Conservation (phyloP, 2,329 filamentous ascomycete genomes). For the Ascochyta koolunga region DNA sequence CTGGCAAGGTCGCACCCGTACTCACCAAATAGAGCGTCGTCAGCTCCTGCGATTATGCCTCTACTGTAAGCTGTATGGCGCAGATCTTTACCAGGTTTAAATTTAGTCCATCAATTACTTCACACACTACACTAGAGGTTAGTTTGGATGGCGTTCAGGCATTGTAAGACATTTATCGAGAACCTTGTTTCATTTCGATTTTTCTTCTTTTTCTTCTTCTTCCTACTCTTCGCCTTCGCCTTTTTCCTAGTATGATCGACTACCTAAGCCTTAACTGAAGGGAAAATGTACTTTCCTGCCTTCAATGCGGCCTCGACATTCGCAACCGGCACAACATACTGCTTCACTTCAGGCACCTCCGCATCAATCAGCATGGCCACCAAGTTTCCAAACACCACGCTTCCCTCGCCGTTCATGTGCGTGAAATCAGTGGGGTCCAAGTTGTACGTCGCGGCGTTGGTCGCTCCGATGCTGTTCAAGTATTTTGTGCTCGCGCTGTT, state of each 20-base stretch:
- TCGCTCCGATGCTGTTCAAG: conserved; percentile 57
- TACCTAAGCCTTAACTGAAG: background rate
- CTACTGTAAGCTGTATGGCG: background rate
- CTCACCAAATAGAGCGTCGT: conserved; percentile 34
- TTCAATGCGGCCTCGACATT: conserved; percentile 19
- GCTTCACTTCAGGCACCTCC: conserved; percentile 11
- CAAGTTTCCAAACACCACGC: conserved; percentile 32
- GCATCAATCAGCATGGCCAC: conserved; percentile 25
- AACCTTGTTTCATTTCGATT: background rate
- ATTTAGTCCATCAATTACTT: background rate
- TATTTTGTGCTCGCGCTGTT: conserved; percentile 58
- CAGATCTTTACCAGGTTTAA: conserved; percentile 4
- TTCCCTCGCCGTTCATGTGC: conserved; percentile 28
- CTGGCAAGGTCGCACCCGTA: conserved; percentile 40
- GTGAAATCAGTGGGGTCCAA: conserved; percentile 37
- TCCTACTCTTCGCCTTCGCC: too few species aligned
- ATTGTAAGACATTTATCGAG: background rate
- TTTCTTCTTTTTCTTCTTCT: background rate
- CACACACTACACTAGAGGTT: background rate
- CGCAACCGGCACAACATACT: conserved; percentile 22
- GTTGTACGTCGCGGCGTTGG: conserved; percentile 57
- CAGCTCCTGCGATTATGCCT: too few species aligned
- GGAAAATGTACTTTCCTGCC: conserved; percentile 21
- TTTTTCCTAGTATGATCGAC: too few species aligned
- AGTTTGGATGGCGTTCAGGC: conserved; percentile 4